Evolutionary conservation across 2,329 filamentous ascomycete genomes (phyloP).

Genomic region (Monosporascus sp.): DNA sequence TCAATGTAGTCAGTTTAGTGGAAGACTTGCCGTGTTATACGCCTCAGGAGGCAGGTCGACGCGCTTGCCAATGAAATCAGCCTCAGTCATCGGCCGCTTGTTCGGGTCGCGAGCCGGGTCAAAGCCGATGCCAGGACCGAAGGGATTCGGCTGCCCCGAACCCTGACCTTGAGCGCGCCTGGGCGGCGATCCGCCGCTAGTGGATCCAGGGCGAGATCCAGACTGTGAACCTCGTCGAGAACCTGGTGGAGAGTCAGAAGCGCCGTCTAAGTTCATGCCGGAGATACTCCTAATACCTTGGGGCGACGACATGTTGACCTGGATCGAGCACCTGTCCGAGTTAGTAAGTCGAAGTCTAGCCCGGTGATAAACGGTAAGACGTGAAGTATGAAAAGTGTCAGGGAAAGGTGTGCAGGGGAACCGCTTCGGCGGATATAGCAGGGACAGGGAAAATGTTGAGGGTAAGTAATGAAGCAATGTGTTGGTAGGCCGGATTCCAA

Average conservation of each 20-base stretch:
- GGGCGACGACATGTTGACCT: background rate
- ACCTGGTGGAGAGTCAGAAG: constrained; percentile 11
- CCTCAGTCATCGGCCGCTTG: constrained; percentile 16
- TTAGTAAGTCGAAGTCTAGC: too few relatives aligned
- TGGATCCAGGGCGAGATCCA: constrained; percentile 6
- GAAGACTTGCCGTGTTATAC: constrained; percentile 36
- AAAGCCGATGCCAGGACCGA: constrained; percentile 3
- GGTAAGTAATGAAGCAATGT: too few relatives aligned
- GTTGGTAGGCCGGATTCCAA: too few relatives aligned
- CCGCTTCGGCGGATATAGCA: background rate
- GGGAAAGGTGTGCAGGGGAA: background rate
- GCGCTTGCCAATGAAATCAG: constrained; percentile 36
- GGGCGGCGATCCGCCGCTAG: background rate
- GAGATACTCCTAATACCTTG: constrained; percentile 7
- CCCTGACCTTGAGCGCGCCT: background rate
- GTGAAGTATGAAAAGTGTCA: too few relatives aligned
- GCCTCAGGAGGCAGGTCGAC: constrained; percentile 56
- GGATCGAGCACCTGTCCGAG: too few relatives aligned
- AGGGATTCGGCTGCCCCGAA: constrained; percentile 2
- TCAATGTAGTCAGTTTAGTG: too few relatives aligned
- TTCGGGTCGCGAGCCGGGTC: constrained; percentile 17
- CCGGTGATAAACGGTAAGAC: background rate
- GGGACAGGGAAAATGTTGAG: too few relatives aligned
- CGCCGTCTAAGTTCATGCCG: constrained; percentile 13
- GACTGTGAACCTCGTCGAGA: constrained; percentile 10